A percentile compares a stretch with the other conserved stretches of the same genome.
phyloP scores from a whole-genome alignment of 306 rosid genomes.

The Alnus glutinosa region DNA sequence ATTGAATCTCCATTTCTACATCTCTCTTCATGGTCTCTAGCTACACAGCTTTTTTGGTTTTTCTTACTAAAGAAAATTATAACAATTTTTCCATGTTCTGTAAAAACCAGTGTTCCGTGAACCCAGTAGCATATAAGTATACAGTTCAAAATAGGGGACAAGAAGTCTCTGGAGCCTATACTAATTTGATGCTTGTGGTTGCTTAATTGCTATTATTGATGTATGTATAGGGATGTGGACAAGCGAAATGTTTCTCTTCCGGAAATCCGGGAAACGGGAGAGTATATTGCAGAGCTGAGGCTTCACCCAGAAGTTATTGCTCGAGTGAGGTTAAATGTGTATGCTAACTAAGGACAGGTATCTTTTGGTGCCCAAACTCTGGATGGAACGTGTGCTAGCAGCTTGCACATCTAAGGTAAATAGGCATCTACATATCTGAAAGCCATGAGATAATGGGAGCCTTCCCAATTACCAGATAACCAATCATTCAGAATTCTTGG shows the following conservation, averaged over 20 bases:
- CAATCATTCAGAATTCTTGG: not conserved
- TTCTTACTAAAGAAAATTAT: not conserved
- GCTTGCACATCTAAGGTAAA: slow-evolving; percentile 27
- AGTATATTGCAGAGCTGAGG: slow-evolving; percentile 84
- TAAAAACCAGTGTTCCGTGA: not conserved
- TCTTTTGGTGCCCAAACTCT: slow-evolving; percentile 20
- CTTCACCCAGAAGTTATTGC: slow-evolving; percentile 98
- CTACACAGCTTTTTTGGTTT: not conserved
- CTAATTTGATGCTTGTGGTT: not conserved
- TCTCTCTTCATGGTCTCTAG: not conserved
- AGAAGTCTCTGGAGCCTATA: not conserved
- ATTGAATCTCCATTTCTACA: not conserved
- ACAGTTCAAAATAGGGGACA: not conserved
- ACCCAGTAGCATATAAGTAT: too few relatives aligned
- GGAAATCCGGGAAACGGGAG: slow-evolving; percentile 84
- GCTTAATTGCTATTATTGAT: slow-evolving; percentile 17
- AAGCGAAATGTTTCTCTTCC: slow-evolving; percentile 85
- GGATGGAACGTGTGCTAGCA: slow-evolving; percentile 22
- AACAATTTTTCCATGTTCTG: not conserved
- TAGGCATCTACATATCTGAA: not conserved
- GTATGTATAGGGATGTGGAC: slow-evolving; percentile 76
- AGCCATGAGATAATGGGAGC: not conserved
- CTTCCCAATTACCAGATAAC: not conserved
- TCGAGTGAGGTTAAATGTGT: slow-evolving; percentile 67
- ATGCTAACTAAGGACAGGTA: slow-evolving; percentile 58